Base-by-base conservation (phyloP, 352 stramenopile genomes). In the Phytophthora vignae region DNA sequence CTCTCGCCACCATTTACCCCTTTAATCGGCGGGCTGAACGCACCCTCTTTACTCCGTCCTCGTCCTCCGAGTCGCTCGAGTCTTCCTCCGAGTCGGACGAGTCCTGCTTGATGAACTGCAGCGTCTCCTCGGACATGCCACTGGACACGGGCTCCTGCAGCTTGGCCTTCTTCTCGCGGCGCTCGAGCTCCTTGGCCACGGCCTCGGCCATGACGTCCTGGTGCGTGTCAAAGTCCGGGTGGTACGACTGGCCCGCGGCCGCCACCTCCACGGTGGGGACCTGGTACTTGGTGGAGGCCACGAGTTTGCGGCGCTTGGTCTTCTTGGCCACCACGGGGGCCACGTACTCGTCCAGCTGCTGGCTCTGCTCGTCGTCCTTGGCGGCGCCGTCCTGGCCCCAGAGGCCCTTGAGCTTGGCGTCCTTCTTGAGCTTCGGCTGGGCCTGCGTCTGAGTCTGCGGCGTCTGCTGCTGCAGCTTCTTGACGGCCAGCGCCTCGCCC, bases 171-270 rank as follows among this genome's bases (percentile, higher is more conserved):
- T 79, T 79, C 3, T 88, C 84, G 3, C 80, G 80, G 42, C 86
- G 83, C 68, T 94, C 88, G 10, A 93, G 69, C 54, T 94, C 85
- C 63, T 92, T 60, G 3, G 86, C 85, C 4, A 94, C 78, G 0
- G 90, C 90, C 50, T 90, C 78, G 11, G 90, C 87, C 64, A 96
- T 80, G 9, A 93, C 81, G 55, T 95, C 88, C 69, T 96, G 86
- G 63, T 96, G 90, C 2, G 87, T 81, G 10, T 87, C 80, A 67
- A 94, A 94, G 62, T 94, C 85, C 12, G 90, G 90, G 74, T 96
- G 82, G 75, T 96, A 96, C 75, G 90, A 96, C 76, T 96, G 90
- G 1, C 90, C 90, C 1, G 84, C 79, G 22, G 76, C 82, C 15
- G 90, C 84, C 56, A 96, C 82, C 59, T 92, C 77, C 19, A 96